These are phyloP conservation scores for Fusarium nygamai DNA, from an alignment of 2,329 filamentous ascomycete genomes.

Conservation along the genomic window DNA sequence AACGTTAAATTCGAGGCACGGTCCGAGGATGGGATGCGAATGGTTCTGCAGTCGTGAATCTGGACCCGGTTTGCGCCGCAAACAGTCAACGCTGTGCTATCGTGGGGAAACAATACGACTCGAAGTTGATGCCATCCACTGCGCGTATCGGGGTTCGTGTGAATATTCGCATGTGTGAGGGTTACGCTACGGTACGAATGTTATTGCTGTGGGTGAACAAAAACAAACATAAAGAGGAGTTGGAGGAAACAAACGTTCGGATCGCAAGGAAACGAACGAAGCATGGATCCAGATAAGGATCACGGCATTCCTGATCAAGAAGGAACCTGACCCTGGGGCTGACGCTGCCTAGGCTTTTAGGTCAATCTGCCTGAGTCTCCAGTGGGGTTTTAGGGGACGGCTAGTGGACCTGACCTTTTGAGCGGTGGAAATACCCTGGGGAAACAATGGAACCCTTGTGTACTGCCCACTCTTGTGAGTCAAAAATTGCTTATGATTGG, in stretches of 20 bases:
- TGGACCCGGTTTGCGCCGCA: slow-evolving; percentile 37
- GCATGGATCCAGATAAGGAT: slow-evolving; percentile 30
- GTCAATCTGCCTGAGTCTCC: slow-evolving; percentile 24
- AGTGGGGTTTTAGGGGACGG: slow-evolving; percentile 24
- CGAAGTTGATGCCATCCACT: slow-evolving; percentile 15
- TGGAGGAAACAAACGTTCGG: slow-evolving; percentile 18
- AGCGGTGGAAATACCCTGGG: slow-evolving; percentile 29
- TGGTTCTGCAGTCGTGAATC: slow-evolving; percentile 17
- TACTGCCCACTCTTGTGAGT: neutral
- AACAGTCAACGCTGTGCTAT: slow-evolving; percentile 22
- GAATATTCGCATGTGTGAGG: slow-evolving; percentile 1
- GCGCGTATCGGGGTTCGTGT: neutral
- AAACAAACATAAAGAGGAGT: slow-evolving; percentile 1
- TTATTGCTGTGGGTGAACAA: neutral
- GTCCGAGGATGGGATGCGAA: slow-evolving; percentile 1
- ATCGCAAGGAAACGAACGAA: slow-evolving; percentile 27
- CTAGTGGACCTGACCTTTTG: slow-evolving; percentile 8
- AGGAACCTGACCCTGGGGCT: slow-evolving; percentile 32
- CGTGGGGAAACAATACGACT: slow-evolving; percentile 22
- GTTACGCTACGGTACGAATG: neutral
- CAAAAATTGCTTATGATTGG: slow-evolving; percentile 19
- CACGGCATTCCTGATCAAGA: slow-evolving; percentile 35
- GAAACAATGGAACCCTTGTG: slow-evolving; percentile 10
- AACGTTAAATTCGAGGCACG: neutral
- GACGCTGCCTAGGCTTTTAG: slow-evolving; percentile 33